Evolutionary conservation across 2,329 filamentous ascomycete species (phyloP).

Genomic region (Nemania sp.): DNA sequence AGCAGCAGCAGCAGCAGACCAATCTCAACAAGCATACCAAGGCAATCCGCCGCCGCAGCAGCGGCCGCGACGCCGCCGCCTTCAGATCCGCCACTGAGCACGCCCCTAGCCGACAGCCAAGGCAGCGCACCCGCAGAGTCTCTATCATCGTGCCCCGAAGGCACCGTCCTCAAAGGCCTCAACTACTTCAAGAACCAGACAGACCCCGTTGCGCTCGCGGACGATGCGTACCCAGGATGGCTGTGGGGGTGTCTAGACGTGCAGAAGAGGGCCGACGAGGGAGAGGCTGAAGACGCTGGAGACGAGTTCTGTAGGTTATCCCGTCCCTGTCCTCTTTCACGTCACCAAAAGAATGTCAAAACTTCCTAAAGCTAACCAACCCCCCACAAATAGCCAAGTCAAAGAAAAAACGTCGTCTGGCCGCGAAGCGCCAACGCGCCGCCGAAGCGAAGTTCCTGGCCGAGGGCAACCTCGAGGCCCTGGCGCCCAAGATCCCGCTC

Average conservation of each 20-base stretch:
- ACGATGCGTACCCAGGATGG: constrained; percentile 84
- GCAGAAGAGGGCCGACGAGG: constrained; percentile 64
- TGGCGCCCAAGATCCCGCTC: constrained; percentile 77
- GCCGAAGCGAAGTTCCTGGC: constrained; percentile 71
- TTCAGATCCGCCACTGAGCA: constrained; percentile 44
- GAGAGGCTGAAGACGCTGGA: constrained; percentile 67
- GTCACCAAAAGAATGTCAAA: too few relatives aligned
- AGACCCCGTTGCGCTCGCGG: constrained; percentile 79
- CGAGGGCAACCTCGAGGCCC: constrained; percentile 72
- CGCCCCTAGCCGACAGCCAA: constrained; percentile 45
- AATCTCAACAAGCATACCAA: constrained; percentile 56
- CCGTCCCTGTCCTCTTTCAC: too few relatives aligned
- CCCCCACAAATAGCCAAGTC: constrained; percentile 73
- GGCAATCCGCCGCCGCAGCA: constrained; percentile 51
- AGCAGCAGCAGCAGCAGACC: constrained; percentile 41
- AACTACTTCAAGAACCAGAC: constrained; percentile 80
- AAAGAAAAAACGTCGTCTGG: constrained; percentile 80
- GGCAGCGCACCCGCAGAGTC: constrained; percentile 37
- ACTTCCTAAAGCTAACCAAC: constrained; percentile 19
- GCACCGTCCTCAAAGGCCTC: constrained; percentile 77
- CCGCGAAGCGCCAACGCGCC: constrained; percentile 71
- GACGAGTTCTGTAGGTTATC: constrained; percentile 80
- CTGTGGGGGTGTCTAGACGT: constrained; percentile 79
- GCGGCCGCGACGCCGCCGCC: constrained; percentile 51
- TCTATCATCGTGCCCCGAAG: constrained; percentile 70